Percentiles rank a stretch among this genome's conserved stretches.
Conservation (phyloP, 1,139 yeast species). For the Yamadazyma dendronema region DNA sequence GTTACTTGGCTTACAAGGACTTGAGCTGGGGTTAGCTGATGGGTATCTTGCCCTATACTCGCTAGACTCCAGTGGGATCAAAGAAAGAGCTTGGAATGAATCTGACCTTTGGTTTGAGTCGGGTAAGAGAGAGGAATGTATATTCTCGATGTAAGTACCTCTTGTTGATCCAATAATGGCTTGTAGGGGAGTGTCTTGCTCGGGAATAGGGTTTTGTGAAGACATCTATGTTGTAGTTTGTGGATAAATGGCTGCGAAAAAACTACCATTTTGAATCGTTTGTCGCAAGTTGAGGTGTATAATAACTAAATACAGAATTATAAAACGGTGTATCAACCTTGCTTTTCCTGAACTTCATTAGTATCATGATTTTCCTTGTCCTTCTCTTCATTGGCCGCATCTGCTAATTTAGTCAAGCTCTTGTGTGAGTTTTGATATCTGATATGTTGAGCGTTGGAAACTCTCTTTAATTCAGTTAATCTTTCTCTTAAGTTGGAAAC, state of each 20-base stretch:
- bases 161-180: no score
- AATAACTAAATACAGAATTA: not conserved
- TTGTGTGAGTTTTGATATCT: conserved; percentile 22
- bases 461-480: conserved; percentile 57
- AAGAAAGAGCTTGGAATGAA: not conserved
- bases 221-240: no score
- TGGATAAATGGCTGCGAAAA: not conserved
- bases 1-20: conserved; percentile 4
- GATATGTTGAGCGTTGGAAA: conserved; percentile 43
- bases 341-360: no score
- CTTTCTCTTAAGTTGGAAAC: conserved; percentile 66
- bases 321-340: no score
- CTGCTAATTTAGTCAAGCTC: conserved; percentile 14
- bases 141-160: no score
- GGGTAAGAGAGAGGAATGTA: not conserved
- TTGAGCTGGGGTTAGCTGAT: not conserved
- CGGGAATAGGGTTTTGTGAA: no score
- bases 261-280: no score
- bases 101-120: not conserved
- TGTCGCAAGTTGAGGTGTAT: no score
- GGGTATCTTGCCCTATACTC: not conserved
- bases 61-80: not conserved
- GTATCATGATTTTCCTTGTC: not conserved
- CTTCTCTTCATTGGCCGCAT: conserved; percentile 5
- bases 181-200: no score